Conservation (phyloP, 345 rosid species). For the Geranium brycei region DNA sequence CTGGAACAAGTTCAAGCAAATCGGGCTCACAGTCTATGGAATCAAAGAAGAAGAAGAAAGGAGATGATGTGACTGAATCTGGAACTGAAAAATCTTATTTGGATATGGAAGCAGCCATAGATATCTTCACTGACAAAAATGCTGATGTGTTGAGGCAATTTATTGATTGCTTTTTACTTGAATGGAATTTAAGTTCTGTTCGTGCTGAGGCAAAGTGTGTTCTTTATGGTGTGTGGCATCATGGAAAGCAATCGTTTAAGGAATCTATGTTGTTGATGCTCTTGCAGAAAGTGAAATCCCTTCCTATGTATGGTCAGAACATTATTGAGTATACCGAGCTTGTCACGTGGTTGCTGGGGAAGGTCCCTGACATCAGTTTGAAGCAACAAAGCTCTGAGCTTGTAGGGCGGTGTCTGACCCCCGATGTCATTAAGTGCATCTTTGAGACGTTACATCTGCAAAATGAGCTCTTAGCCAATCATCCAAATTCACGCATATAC, state of each 20-base stretch:
- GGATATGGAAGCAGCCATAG: slow-evolving; percentile 82
- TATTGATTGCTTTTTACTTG: slow-evolving; percentile 79
- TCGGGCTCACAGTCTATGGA: slow-evolving; percentile 54
- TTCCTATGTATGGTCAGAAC: slow-evolving; percentile 94
- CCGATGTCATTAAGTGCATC: slow-evolving; percentile 64
- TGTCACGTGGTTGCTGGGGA: slow-evolving; percentile 65
- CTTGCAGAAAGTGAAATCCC: slow-evolving; percentile 50
- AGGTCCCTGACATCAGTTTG: slow-evolving; percentile 58
- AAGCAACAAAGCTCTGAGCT: slow-evolving; percentile 60
- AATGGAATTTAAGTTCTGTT: slow-evolving; percentile 92
- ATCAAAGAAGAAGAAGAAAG: slow-evolving; percentile 84
- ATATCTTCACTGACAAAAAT: slow-evolving; percentile 59
- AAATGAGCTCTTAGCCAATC: slow-evolving; percentile 96
- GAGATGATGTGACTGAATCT: slow-evolving; percentile 77
- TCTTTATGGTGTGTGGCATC: slow-evolving; percentile 93
- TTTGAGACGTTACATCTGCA: slow-evolving; percentile 87
- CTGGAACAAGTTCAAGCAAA: slow-evolving; percentile 45
- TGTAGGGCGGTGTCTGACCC: slow-evolving; percentile 64
- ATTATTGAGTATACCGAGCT: slow-evolving; percentile 90
- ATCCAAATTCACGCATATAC: slow-evolving; percentile 95
- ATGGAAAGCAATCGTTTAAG: slow-evolving; percentile 68
- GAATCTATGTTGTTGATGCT: slow-evolving; percentile 57
- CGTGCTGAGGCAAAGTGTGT: slow-evolving; percentile 85
- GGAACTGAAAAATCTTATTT: slow-evolving; percentile 64
- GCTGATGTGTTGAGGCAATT: slow-evolving; percentile 75